Evolutionary conservation across 1,139 yeast species (phyloP), one percentile per base, ranked within the genome.

Genomic region (Hyphopichia wangnamkhiaoensis): DNA sequence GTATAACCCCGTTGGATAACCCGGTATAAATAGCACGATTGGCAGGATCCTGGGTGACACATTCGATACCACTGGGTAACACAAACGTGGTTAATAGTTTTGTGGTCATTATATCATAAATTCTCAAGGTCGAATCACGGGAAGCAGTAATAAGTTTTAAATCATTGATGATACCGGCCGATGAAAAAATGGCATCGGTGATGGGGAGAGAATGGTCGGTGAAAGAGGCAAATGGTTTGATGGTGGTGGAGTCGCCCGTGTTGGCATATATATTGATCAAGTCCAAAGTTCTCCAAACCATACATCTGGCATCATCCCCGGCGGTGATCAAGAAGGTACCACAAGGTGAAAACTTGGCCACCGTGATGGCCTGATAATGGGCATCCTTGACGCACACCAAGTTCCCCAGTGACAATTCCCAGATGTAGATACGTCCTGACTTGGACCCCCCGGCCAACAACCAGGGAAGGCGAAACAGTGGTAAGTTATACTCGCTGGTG

Each of bases 381-480:
- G 89, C 84, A 37, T 88, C 93, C 52, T 80, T 80, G 8, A 82
- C 93, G 45, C 79, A 73, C 27, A 91, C 53, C 42, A 93, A 68
- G 35, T 80, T 67, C 1, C 98, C 97, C 3, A 94, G 83, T n/a
- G 74, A 60, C 38, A 89, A 54, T 50, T 88, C 96, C 98, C 98
- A 93, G 3, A 91, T 60, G 54, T 85, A 86, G 17, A 93, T 50
- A 52, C 83, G 78, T 12, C 98, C 98, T 13, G 83, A 56, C 43
- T 70, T 59, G 37, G 93, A 73, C 38, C 90, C 88, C 47, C 87
- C 95, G 3, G 79, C 84, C 9, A 84, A 74, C 29, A 91, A 63
- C 80, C 88, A 88, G 12, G 86, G 85, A 33, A 75, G 58, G 46
- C 78, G 63, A 54, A 72, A 76, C 31, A 54, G 46, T 21, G 75